Percentiles rank a stretch among this genome's conserved stretches.
These are phyloP conservation scores for Penicillium parvum DNA, from an alignment of 495 filamentous ascomycete species.

Conservation along the genomic window DNA sequence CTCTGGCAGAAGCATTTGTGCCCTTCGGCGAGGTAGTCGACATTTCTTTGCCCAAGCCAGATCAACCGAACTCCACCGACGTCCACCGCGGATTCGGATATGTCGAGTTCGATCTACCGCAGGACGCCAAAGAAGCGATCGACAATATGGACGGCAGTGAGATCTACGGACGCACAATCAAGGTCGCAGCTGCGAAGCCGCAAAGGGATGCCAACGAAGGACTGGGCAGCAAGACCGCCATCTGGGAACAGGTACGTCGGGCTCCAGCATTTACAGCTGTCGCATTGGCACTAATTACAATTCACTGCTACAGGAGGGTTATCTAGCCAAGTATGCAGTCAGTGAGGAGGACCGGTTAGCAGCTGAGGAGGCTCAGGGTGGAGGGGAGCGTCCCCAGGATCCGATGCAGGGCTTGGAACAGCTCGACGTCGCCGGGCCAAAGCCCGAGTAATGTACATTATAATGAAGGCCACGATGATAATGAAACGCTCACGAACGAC, in stretches of 20 bases:
- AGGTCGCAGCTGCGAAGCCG: constrained; percentile 85
- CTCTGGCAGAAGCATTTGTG: constrained; percentile 85
- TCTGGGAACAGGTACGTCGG: constrained; percentile 89
- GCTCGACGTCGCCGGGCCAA: constrained; percentile 88
- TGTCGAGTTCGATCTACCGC: constrained; percentile 83
- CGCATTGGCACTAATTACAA: constrained; percentile 17
- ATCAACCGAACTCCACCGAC: constrained; percentile 63
- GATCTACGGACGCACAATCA: constrained; percentile 89
- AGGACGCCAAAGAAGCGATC: constrained; percentile 90
- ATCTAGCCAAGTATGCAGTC: constrained; percentile 85
- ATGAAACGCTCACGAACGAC: constrained; percentile 27
- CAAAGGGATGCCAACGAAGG: constrained; percentile 85
- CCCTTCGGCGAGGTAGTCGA: constrained; percentile 94
- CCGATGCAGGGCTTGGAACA: constrained; percentile 96
- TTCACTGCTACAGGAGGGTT: constrained; percentile 68
- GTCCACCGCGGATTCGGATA: constrained; percentile 92
- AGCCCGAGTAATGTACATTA: constrained; percentile 56
- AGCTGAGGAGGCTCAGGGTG: constrained; percentile 51
- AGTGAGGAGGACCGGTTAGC: constrained; percentile 77
- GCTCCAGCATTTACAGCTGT: constrained; percentile 11
- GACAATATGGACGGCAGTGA: constrained; percentile 99
- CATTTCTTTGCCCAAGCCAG: constrained; percentile 82
- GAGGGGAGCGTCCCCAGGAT: constrained; percentile 60
- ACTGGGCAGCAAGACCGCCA: constrained; percentile 86
- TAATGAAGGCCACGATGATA: constrained; percentile 21